phyloP scores from a whole-genome alignment of 2,329 filamentous ascomycete genomes.

The Claviceps cyperi region DNA sequence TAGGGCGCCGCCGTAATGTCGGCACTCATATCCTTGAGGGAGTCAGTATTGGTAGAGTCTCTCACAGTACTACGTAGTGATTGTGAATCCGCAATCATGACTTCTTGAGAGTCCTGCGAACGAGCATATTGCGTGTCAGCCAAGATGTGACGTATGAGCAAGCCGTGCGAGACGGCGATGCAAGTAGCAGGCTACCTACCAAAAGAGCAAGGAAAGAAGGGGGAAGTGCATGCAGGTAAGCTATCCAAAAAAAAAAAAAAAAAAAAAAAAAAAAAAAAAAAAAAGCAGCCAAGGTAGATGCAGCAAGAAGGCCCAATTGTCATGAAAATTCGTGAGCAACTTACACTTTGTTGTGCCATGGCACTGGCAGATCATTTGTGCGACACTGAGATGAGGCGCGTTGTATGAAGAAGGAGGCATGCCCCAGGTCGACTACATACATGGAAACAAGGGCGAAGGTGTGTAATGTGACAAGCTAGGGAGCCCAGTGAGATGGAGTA shows the following conservation, averaged over 20 bases:
- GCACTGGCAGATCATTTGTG: slow-evolving; percentile 21
- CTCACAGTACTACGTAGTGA: slow-evolving; percentile 27
- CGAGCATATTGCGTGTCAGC: slow-evolving; percentile 1
- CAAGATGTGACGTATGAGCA: not conserved
- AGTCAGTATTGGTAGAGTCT: slow-evolving; percentile 32
- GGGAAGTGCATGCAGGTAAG: not conserved
- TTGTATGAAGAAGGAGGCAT: slow-evolving; percentile 16
- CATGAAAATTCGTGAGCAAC: slow-evolving; percentile 7
- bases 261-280: not conserved
- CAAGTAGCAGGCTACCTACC: not conserved
- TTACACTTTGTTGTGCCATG: slow-evolving; percentile 27
- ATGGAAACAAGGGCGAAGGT: slow-evolving; percentile 6
- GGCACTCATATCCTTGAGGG: slow-evolving; percentile 33
- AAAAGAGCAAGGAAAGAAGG: not conserved
- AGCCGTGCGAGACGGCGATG: not conserved
- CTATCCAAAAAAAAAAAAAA: slow-evolving; percentile 2
- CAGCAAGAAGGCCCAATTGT: no score
- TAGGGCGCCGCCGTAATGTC: slow-evolving; percentile 51
- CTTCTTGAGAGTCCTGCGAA: slow-evolving; percentile 20
- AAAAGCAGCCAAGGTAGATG: no score
- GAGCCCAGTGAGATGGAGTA: not conserved
- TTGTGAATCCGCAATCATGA: slow-evolving; percentile 20
- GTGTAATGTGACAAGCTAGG: slow-evolving; percentile 1
- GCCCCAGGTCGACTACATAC: slow-evolving; percentile 9
- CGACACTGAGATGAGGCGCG: slow-evolving; percentile 18